Evolutionary conservation across 2,329 filamentous ascomycete species (phyloP).

Genomic region (Botrytis squamosa): DNA sequence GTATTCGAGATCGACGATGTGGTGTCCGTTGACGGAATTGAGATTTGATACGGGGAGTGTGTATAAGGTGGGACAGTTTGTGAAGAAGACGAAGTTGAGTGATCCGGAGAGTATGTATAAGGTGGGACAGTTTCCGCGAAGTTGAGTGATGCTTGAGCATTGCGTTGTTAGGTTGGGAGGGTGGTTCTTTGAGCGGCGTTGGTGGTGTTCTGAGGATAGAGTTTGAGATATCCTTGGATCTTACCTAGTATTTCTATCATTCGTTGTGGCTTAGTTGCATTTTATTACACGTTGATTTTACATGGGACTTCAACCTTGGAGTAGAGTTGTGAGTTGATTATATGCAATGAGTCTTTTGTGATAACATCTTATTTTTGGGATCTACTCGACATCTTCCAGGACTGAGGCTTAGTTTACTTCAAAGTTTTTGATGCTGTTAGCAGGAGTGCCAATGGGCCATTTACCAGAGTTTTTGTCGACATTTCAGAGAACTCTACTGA

Average conservation of each 20-base stretch:
- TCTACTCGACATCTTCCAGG: too few relatives aligned
- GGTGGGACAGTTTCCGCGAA: neutral
- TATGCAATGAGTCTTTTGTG: neutral
- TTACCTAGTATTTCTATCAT: too few relatives aligned
- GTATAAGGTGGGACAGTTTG: neutral
- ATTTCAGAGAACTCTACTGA: neutral
- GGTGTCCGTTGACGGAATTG: neutral
- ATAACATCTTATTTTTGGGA: neutral
- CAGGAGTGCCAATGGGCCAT: neutral
- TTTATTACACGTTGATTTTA: neutral
- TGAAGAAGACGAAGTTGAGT: too few relatives aligned
- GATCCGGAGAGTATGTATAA: neutral
- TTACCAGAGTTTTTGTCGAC: neutral
- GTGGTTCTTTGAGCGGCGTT: neutral
- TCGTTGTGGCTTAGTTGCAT: neutral
- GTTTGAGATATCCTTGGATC: neutral
- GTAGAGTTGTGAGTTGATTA: neutral
- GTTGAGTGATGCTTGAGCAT: neutral
- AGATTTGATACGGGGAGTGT: neutral
- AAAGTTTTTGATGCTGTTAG: too few relatives aligned
- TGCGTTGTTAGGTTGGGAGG: neutral
- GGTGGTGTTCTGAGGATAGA: neutral
- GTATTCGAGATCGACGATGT: neutral
- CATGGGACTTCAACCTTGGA: neutral
- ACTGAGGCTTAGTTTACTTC: neutral